Evolutionary conservation across 2,329 filamentous ascomycete genomes (phyloP), one percentile per base, ranked within the genome.

Genomic region (Colletotrichum sidae): DNA sequence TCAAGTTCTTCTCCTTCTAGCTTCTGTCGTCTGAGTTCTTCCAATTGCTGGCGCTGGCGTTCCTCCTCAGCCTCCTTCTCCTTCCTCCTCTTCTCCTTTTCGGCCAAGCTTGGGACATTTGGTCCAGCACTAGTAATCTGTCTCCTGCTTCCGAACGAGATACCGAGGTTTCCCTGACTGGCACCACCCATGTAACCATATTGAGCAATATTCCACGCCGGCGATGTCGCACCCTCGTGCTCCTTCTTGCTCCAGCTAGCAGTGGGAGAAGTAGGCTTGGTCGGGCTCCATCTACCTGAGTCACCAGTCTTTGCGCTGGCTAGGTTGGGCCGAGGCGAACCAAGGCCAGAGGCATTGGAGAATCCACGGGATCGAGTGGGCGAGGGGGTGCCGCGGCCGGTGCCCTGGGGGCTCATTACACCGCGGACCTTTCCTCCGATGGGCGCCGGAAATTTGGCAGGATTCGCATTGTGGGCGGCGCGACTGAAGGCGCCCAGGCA

Each of bases 141-240:
- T 66, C 96, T 88, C 71, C 94, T 88, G 15, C 90, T 93, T 60
- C 96, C 96, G 78, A 98, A 98, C 10, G 92, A 89, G 71, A 99
- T 93, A 15, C 96, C 96, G 67, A 97, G 89, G 72, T 97, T 98
- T 3, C 93, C 95, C 77, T 99, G 96, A 73, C 93, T 97, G 34
- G 96, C 96, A 53, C 96, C 96, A 63, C 96, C 96, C 91, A 98
- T 96, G 78, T 97, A 99, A 8, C 96, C 94, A 75, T 99, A 99
- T 76, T 99, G 96, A 62, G 94, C 92, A 71, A 98, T 98, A 75
- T 98, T 99, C 96, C 96, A 99, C 2, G 96, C 96, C 0, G 96
- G 96, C 34, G 90, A 85, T 2, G 94, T 97, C 49, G 85, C 86
- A 13, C 87, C 88, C 77, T 97, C 92, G 70, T 97, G 93, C 60